Base-by-base conservation (phyloP, 176 grass and related monocot species). In the Secale cereale region DNA sequence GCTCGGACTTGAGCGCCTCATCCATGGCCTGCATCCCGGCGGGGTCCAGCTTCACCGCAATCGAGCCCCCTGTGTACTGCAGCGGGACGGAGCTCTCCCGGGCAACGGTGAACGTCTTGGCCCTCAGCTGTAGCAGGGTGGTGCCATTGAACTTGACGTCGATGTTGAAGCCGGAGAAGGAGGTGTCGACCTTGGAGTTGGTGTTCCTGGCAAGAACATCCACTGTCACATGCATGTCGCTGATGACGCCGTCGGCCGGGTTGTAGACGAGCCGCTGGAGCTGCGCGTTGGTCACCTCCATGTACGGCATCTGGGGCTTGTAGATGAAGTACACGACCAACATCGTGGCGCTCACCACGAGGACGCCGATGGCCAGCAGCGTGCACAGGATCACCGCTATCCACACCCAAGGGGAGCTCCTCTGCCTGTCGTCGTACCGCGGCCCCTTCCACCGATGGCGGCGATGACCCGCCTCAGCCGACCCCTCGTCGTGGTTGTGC, bases 311-410 rank as follows among this genome's bases (percentile, higher is more conserved):
- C 82, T 59, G 81, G 22, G 90, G 95, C 78, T 92, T 87, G 86
- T 92, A 94, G 12, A 94, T 65, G 8, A 97, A 48, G 86, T 94
- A 94, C 36, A 97, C 85, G 22, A 78, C 66, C 86, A 97, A 88
- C 27, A 97, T 90, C 30, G 64, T 83, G 5, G 67, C 83, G 59
- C 92, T 88, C 1, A 88, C 72, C 28, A 91, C 65, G 81, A 97
- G 94, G 10, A 97, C 88, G 29, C 74, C 86, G 69, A 90, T 17
- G 33, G 68, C 31, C 1, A 97, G 39, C 37, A 93, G 28, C 31
- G 84, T 84, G 79, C 90, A 94, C 20, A 86, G 65, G 76, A 97
- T 91, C 45, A 77, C 86, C 33, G 41, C 0, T 41, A 66, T 25
- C 95, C 95, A 93, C 52, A 85, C 78, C 11, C 80, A 19, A 2